Base-by-base conservation (phyloP, 371 early-diverging fungal genomes). In the Chytridium lagenaria region DNA sequence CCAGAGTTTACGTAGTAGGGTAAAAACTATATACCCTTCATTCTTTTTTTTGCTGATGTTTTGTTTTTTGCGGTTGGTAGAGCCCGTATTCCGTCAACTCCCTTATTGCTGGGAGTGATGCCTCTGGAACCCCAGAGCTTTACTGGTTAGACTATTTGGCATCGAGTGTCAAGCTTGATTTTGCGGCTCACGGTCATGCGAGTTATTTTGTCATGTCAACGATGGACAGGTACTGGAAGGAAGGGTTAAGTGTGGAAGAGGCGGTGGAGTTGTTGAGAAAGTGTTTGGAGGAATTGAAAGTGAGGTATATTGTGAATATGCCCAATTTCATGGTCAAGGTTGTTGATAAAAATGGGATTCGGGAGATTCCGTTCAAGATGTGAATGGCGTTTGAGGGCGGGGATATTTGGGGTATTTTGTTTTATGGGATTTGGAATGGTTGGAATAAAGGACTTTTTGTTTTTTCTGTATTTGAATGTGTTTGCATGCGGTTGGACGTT, bases 131-230 rank as follows among this genome's bases (percentile, higher is more conserved):
- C 66, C 90, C 96, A 12, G 86, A 90, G 66, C 86, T 98, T 65
- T 96, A 91, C 86, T 94, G 98, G 96, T 85, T 96, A 70, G 98
- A 98, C 84, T 90, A 98, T 79, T 83, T 97, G 74, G 92, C 93
- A 26, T 86, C 93, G 0, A 85, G 90, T 84, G 88, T 90, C 30
- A 88, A 90, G 72, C 85, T 95, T 50, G 91, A 93, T 39, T 97
- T 89, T 83, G 97, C 93, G 26, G 92, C 94, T 63, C 98, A 98
- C 77, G 98, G 98, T 7, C 95, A 96, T 73, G 93, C 94, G 51
- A 85, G 93, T 26, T 96, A 94, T 87, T 96, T 96, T 83, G 87
- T 91, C 77, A 88, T 92, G 81, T 93, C 96, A 51, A 85, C 95
- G 31, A 89, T 98, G 92, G 98, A 98, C 87, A 90, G 94, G 61